Conservation (phyloP, 108 stramenopile genomes). For the Conticribra weissflogii region DNA sequence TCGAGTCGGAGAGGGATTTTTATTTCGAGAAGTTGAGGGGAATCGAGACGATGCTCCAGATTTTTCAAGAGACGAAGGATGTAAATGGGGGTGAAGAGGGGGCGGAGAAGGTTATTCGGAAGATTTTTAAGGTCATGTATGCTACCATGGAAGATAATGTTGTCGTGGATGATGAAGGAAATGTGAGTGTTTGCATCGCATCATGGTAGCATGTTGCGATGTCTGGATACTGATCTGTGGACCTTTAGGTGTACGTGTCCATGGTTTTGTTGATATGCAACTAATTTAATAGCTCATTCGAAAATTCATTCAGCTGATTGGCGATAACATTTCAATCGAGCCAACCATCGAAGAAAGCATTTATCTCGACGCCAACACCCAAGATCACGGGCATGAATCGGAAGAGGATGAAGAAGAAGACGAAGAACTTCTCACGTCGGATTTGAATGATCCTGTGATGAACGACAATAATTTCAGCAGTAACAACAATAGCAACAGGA, state of each 20-base stretch:
- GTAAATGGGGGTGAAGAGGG: constrained; percentile 24
- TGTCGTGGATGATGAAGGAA: constrained; percentile 61
- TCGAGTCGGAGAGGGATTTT: constrained; percentile 93
- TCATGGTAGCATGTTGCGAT: no score
- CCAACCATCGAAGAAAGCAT: constrained; percentile 7
- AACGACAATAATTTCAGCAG: neutral
- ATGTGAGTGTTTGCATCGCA: constrained; percentile 47
- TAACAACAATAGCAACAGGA: neutral
- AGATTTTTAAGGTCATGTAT: constrained; percentile 84
- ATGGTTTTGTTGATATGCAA: neutral
- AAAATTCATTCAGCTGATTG: constrained; percentile 23
- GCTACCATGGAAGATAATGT: constrained; percentile 74
- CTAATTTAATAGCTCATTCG: neutral
- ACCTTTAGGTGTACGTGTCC: neutral
- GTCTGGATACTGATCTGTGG: neutral
- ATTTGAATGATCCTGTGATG: neutral
- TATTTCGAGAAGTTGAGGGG: constrained; percentile 97
- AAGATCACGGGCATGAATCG: constrained; percentile 14
- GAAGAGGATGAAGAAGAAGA: constrained; percentile 21
- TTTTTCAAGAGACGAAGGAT: constrained; percentile 75
- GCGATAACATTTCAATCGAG: constrained; percentile 32
- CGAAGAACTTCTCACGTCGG: constrained; percentile 16
- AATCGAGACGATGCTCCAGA: constrained; percentile 92
- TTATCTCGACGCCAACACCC: constrained; percentile 14
- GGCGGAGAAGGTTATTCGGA: constrained; percentile 53